phyloP scores from a whole-genome alignment of 1,284 basidiomycete species.

The Moesziomyces sp. region DNA sequence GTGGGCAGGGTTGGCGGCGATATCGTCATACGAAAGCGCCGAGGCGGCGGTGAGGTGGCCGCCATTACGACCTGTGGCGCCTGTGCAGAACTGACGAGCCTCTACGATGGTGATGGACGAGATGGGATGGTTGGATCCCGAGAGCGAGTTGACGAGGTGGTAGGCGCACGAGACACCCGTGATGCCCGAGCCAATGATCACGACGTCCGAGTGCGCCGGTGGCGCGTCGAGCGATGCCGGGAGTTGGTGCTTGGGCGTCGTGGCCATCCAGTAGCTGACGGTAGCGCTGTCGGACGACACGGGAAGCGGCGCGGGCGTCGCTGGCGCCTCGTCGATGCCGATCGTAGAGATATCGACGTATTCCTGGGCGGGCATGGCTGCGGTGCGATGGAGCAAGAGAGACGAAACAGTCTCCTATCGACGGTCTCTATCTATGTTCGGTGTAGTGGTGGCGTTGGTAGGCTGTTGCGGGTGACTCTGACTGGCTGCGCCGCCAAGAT shows the following conservation, averaged over 20 bases:
- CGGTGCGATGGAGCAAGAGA: background rate
- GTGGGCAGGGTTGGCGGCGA: conserved; percentile 41
- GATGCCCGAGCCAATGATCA: conserved; percentile 52
- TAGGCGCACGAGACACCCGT: conserved; percentile 47
- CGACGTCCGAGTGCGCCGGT: conserved; percentile 17
- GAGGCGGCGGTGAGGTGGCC: conserved; percentile 56
- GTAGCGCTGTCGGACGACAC: conserved; percentile 14
- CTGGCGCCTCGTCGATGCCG: conserved; percentile 21
- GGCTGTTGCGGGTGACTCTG: too few species aligned
- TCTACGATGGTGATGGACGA: conserved; percentile 37
- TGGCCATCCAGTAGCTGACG: conserved; percentile 49
- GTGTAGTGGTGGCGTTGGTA: too few species aligned
- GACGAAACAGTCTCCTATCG: background rate
- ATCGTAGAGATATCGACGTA: conserved; percentile 43
- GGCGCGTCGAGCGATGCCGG: conserved; percentile 5
- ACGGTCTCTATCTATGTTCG: background rate
- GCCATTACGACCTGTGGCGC: conserved; percentile 57
- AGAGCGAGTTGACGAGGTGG: conserved; percentile 32
- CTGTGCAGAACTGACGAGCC: conserved; percentile 51
- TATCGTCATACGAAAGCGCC: conserved; percentile 43
- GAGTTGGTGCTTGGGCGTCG: conserved; percentile 2
- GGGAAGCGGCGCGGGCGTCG: conserved; percentile 23
- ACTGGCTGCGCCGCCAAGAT: too few species aligned
- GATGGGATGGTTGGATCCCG: background rate
- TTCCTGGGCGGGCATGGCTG: conserved; percentile 1